Percentiles rank a stretch among this genome's conserved stretches.
Evolutionary conservation across 179 eudicot species (phyloP).

Genomic region (Sideroxylon spinosum): DNA sequence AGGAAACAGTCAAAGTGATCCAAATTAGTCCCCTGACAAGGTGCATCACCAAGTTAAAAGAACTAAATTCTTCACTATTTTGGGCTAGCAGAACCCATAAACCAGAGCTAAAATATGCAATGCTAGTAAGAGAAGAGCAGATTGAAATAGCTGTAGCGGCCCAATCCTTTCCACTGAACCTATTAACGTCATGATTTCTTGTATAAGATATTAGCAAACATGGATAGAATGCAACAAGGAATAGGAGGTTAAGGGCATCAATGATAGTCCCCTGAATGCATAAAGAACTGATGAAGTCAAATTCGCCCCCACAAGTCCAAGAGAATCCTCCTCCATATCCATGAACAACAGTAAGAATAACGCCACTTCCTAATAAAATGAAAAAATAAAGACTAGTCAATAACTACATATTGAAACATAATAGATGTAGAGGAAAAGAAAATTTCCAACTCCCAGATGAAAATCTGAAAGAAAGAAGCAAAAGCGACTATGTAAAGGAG

Average conservation of each 20-base stretch:
- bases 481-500: too few species aligned
- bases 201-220: slow-evolving; percentile 19
- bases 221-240: slow-evolving; percentile 28
- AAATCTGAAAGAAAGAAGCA: not conserved
- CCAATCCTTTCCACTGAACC: slow-evolving; percentile 26
- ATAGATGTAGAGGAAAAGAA: not conserved
- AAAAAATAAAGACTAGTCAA: not conserved
- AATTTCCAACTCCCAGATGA: not conserved
- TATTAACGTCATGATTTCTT: slow-evolving; percentile 5
- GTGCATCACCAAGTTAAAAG: slow-evolving; percentile 24
- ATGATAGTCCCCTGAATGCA: slow-evolving; percentile 30
- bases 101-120: slow-evolving; percentile 32
- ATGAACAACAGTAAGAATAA: slow-evolving; percentile 8
- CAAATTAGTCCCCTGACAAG: slow-evolving; percentile 36
- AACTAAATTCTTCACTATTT: slow-evolving; percentile 13
- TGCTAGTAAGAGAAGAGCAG: slow-evolving; percentile 38
- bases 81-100: slow-evolving; percentile 21
- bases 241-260: slow-evolving; percentile 37
- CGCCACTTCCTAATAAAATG: not conserved
- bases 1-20: slow-evolving; percentile 36
- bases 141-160: slow-evolving; percentile 24
- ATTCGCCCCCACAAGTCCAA: slow-evolving; percentile 34
- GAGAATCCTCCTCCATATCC: slow-evolving; percentile 27
- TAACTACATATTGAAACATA: not conserved
- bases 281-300: slow-evolving; percentile 22